Evolutionary conservation across 2,329 filamentous ascomycete genomes (phyloP), one percentile per base, ranked within the genome.

Genomic region (Penicillium janthinellum): DNA sequence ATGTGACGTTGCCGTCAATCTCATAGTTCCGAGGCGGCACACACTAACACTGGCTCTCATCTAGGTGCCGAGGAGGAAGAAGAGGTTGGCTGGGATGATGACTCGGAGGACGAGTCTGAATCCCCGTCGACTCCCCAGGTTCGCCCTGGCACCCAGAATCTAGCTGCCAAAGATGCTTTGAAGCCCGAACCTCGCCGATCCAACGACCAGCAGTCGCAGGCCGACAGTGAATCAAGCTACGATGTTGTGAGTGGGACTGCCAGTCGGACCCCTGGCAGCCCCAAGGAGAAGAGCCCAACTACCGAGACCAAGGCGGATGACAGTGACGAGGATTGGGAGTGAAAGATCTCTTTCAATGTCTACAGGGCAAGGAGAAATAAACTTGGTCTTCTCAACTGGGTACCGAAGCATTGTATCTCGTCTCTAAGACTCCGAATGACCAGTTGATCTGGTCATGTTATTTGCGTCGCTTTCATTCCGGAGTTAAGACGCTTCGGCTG

Each of bases 181-280:
- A 91, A 91, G 75, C 83, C 88, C 28, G 86, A 90, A 67, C 80
- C 87, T 17, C 88, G 91, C 56, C 79, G 81, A 41, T 96, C 92
- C 28, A 90, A 96, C 70, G 92, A 96, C 71, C 90, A 92, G 74
- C 92, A 94, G 74, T 96, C 91, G 28, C 90, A 95, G 67, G 88
- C 92, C 7, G 95, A 95, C 70, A 97, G 94, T 73, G 95, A 99
- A 69, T 91, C 91, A 17, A 96, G 92, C 79, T 99, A 99, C 75
- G 95, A 99, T 74, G 84, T 99, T 37, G 92, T 99, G 48, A 93
- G 90, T 54, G 90, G 90, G 51, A 85, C 86, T 47, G 87, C 88
- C 39, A 96, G 91, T 74, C 90, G 90, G 65, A 89, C 92, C 17
- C 90, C 92, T 1, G 84, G 85, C 5, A 88, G 84, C 60, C 86